Conservation (phyloP, 768 basidiomycete genomes). For the Cystobasidium onofrii region DNA sequence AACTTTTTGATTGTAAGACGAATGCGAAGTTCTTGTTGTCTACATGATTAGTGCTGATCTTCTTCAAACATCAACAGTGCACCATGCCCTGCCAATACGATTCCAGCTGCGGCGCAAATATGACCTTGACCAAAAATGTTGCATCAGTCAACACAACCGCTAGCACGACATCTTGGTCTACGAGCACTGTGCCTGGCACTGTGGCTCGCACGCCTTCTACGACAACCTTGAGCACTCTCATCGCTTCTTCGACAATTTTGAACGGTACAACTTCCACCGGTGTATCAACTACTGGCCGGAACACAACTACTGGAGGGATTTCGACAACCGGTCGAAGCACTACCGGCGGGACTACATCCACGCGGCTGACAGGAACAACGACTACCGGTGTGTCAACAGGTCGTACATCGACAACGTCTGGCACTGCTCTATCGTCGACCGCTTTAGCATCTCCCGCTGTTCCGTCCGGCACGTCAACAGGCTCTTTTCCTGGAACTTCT, state of each 20-base stretch:
- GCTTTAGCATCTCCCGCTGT: background rate
- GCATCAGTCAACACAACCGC: background rate
- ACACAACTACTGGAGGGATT: no score
- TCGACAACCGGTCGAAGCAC: background rate
- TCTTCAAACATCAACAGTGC: conserved; percentile 11
- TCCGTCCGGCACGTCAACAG: background rate
- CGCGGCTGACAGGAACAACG: background rate
- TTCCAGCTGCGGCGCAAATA: conserved; percentile 1
- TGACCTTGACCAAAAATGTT: background rate
- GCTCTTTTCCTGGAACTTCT: background rate
- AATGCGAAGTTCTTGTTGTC: background rate
- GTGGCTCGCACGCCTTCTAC: background rate
- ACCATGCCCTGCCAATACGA: conserved; percentile 28
- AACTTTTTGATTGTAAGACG: conserved; percentile 20
- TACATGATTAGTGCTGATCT: background rate
- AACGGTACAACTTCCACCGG: background rate
- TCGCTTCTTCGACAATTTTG: background rate
- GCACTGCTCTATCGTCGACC: background rate
- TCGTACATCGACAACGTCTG: background rate
- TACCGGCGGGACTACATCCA: background rate
- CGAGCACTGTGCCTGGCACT: background rate
- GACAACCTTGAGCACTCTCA: background rate
- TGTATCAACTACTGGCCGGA: background rate
- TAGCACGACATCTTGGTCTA: background rate
- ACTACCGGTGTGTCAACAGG: background rate